Evolutionary conservation across 805 yeast species (phyloP).

Genomic region (Saccharomycopsis fermentans): DNA sequence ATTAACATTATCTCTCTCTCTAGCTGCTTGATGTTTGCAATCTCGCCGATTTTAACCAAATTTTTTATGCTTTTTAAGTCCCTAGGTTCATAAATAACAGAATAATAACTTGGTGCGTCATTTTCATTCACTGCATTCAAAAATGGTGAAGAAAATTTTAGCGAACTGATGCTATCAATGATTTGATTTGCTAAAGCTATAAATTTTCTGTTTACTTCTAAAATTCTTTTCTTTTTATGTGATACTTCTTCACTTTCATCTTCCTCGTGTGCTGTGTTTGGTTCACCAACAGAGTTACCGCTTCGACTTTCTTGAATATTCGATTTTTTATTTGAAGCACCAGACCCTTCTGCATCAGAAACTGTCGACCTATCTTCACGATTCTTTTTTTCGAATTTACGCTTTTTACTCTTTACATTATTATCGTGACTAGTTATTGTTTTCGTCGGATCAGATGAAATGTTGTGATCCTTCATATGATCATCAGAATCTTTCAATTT

Average conservation of each 20-base stretch:
- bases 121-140: slow-evolving; percentile 55
- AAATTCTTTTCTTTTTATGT: not conserved
- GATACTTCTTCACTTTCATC: not conserved
- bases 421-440: not conserved
- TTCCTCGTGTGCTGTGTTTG: not conserved
- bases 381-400: not conserved
- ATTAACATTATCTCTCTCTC: slow-evolving; percentile 62
- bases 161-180: slow-evolving; percentile 54
- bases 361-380: not conserved
- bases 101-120: slow-evolving; percentile 62
- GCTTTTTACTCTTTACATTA: not conserved
- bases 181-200: slow-evolving; percentile 53
- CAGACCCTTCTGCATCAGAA: not conserved
- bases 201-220: slow-evolving; percentile 37
- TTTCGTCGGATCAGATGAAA: not conserved
- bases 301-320: not conserved
- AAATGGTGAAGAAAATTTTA: slow-evolving; percentile 66
- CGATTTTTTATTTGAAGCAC: not conserved
- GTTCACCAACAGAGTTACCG: not conserved
- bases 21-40: slow-evolving; percentile 39
- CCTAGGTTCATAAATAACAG: slow-evolving; percentile 50
- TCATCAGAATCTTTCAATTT: not conserved
- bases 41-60: slow-evolving; percentile 47
- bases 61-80: slow-evolving; percentile 57
- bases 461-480: not conserved